Evolutionary conservation across 1,139 yeast genomes (phyloP).

Genomic region (Hyphopichia pseudoburtonii): DNA sequence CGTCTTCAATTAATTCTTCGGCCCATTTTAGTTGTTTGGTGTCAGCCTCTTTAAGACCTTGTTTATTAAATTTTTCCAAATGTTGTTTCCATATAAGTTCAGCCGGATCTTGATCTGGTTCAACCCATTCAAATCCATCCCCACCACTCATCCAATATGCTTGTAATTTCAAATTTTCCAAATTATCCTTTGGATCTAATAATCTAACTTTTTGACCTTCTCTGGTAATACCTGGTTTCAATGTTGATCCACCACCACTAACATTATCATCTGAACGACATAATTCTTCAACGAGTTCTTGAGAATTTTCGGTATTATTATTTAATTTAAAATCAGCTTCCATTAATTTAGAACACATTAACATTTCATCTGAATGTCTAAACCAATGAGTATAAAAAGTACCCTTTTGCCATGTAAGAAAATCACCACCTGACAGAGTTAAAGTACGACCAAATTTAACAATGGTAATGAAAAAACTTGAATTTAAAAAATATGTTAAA

Average conservation of each 20-base stretch:
- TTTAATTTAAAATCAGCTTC: constrained; percentile 61
- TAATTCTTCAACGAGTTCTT: constrained; percentile 38
- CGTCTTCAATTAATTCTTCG: constrained; percentile 29
- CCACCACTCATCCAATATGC: constrained; percentile 81
- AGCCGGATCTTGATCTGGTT: constrained; percentile 81
- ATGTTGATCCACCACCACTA: constrained; percentile 24
- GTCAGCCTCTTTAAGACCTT: constrained; percentile 14
- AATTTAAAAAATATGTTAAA: constrained; percentile 60
- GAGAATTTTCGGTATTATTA: constrained; percentile 35
- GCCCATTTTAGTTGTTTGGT: constrained; percentile 34
- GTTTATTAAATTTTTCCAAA: constrained; percentile 24
- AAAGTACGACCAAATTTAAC: constrained; percentile 57
- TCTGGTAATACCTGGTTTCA: constrained; percentile 34
- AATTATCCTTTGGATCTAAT: constrained; percentile 41
- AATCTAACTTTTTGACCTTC: constrained; percentile 43
- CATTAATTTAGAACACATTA: constrained; percentile 63
- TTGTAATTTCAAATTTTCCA: constrained; percentile 58
- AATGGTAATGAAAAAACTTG: constrained; percentile 59
- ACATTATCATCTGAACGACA: constrained; percentile 31
- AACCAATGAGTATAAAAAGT: constrained; percentile 67
- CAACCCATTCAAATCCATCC: constrained; percentile 76
- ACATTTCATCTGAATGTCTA: constrained; percentile 65
- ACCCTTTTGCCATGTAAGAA: constrained; percentile 63
- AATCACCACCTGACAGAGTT: constrained; percentile 51
- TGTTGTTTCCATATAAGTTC: constrained; percentile 55